Conservation (phyloP, 108 stramenopile genomes). For the Cyclotella atomus region DNA sequence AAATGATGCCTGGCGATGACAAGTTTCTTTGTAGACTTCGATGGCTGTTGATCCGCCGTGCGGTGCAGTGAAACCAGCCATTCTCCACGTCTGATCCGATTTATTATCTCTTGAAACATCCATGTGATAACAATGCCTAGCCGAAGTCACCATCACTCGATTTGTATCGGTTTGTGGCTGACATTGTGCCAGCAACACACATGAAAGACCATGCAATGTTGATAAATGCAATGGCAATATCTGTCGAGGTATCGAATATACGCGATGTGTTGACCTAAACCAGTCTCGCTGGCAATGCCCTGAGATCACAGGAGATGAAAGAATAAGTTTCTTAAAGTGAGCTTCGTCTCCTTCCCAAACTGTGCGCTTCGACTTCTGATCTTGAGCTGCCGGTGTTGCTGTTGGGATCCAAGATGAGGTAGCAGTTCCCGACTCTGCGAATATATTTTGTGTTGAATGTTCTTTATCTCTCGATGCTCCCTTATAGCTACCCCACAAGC, state of each 20-base stretch:
- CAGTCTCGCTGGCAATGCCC: slow-evolving; percentile 27
- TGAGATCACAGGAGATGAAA: slow-evolving; percentile 35
- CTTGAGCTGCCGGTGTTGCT: background rate
- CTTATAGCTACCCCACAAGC: slow-evolving; percentile 72
- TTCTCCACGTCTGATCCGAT: slow-evolving; percentile 34
- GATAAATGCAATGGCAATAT: slow-evolving; percentile 39
- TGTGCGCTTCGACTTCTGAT: background rate
- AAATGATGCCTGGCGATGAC: slow-evolving; percentile 48
- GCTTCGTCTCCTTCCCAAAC: slow-evolving; percentile 2
- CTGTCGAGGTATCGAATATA: slow-evolving; percentile 33
- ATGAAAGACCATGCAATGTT: slow-evolving; percentile 45
- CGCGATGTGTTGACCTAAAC: slow-evolving; percentile 42
- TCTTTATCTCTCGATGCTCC: slow-evolving; percentile 18
- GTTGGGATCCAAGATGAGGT: slow-evolving; percentile 37
- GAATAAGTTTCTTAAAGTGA: slow-evolving; percentile 10
- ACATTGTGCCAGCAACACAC: slow-evolving; percentile 38
- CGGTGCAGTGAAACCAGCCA: background rate
- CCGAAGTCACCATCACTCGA: slow-evolving; percentile 30
- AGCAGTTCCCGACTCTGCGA: slow-evolving; percentile 9
- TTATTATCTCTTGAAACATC: slow-evolving; percentile 9
- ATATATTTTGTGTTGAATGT: too few species aligned
- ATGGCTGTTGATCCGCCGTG: slow-evolving; percentile 14
- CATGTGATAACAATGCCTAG: slow-evolving; percentile 44
- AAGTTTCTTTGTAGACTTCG: slow-evolving; percentile 53
- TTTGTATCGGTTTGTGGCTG: slow-evolving; percentile 5